Base-by-base conservation (phyloP, 805 yeast genomes). In the Wickerhamomyces alni region DNA sequence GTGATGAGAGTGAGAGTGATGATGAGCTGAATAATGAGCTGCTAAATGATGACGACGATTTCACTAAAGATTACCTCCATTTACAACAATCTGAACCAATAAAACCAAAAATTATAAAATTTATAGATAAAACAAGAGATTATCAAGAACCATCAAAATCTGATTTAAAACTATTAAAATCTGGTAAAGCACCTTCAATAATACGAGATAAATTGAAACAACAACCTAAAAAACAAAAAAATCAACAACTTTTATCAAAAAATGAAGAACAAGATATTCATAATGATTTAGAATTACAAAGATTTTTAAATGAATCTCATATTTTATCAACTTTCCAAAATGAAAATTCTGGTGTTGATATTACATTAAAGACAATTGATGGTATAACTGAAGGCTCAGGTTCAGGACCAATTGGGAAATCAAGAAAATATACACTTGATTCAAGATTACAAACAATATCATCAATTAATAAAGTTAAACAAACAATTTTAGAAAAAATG, bases 301-400 rank as follows among this genome's bases (percentile, higher is more conserved):
- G 88, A 42, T 70, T 85, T 32, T 56, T 85, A 19, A 66, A 70
- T 43, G 93, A 85, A 58, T 82, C 91, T 0, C 91, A 84, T 57
- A 76, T 85, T 19, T 58, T 70, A 30, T 52, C 69, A 28, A 62
- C 66, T n/a, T 59, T 65, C 39, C 55, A 57, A 30, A 37, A 45
- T 30, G 42, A 48, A 34, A 40, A 40, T 19, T 46, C 52, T 7
- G 91, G 89, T 26, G 88, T 84, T 0, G 85, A 75, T 38, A 55
- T 82, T 33, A 80, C 88, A 0, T 54, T 82, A 38, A 70, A 73
- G 41, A 80, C 86, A 0, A 54, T 82, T 30, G 78, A 80, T 50
- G 70, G 65, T 42, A 47, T 53, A 13, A 70, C 68, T 39, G 57
- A 58, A 13, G 8, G 12, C 4, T 5, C n/a, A 5, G 52, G 50